Base-by-base conservation (phyloP, 2,329 filamentous ascomycete genomes). In the Colletotrichum sp. region DNA sequence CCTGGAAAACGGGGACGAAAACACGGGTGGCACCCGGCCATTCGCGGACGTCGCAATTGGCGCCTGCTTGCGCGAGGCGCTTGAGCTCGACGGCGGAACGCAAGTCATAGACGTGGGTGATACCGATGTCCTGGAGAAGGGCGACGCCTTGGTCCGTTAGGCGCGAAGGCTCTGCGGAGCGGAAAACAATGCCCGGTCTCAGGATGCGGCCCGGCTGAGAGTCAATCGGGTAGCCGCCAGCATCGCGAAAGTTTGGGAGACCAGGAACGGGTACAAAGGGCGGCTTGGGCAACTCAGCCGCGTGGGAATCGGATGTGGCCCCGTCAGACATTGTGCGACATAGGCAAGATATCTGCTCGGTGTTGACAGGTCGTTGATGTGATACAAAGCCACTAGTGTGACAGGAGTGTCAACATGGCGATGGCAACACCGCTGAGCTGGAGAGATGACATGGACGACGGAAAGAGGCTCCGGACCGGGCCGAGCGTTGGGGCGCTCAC, bases 91-190 rank as follows among this genome's bases (percentile, higher is more conserved):
- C 80, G n/a, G 84, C 83, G 30, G 91, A 93, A 71, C 94, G 90
- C 12, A 96, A 86, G 84, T 96, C 94, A 82, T 92, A 96, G 68
- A 94, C 89, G 77, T 89, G 87, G 28, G 86, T 88, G 78, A 96
- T 90, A n/a, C 90, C 89, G 69, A 95, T 85, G 7, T 82, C 79
- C 34, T 86, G 86, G 74, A 94, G 86, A 59, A 85, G 87, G 9
- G 83, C 80, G 8, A 91, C 83, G 19, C 92, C 92, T 28, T 87
- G 84, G 30, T 87, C 82, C 2, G 90, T 91, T 52, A 93, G 85
- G 72, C 85, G 85, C 22, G 90, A 90, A 19, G 93, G 91, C 78
- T 95, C 93, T 3, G 93, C 94, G 65, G 92, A 92, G 72, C 95
- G 92, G 84, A 91, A 96, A 73, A 94, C 85, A 34, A 92, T 80